Evolutionary conservation across 116 monocot genomes (phyloP).

Genomic region (Papilionanthe hybrid): DNA sequence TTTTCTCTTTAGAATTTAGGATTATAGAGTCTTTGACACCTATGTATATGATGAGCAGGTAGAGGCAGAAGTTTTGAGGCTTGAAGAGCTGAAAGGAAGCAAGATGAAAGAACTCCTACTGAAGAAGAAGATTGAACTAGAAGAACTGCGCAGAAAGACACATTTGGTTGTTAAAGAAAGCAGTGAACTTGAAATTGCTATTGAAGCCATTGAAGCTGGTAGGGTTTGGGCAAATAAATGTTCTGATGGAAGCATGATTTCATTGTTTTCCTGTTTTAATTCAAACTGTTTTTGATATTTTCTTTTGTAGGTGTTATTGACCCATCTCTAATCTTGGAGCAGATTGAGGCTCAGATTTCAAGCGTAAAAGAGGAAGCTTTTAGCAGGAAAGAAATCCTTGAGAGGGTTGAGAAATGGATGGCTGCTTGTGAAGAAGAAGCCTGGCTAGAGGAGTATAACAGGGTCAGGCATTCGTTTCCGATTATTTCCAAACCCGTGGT

Average conservation of each 20-base stretch:
- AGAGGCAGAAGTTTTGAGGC: conserved; percentile 74
- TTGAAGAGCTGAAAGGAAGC: conserved; percentile 76
- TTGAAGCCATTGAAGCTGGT: conserved; percentile 77
- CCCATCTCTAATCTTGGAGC: conserved; percentile 63
- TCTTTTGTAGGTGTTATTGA: conserved; percentile 61
- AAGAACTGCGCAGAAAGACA: conserved; percentile 56
- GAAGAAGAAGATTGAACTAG: conserved; percentile 80
- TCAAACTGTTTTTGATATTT: not conserved
- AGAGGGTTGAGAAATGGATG: conserved; percentile 93
- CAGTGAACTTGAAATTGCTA: conserved; percentile 45
- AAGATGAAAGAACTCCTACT: conserved; percentile 87
- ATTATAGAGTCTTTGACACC: not conserved
- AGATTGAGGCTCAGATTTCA: conserved; percentile 76
- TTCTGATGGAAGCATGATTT: not conserved
- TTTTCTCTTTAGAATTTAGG: too few species aligned
- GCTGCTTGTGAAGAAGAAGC: conserved; percentile 83
- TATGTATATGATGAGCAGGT: conserved; percentile 31
- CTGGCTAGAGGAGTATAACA: conserved; percentile 97
- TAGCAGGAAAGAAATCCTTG: conserved; percentile 88
- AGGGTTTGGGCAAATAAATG: not conserved
- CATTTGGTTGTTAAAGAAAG: conserved; percentile 52
- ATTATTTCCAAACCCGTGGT: not conserved
- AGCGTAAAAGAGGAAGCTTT: conserved; percentile 85
- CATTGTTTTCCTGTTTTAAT: too few species aligned
- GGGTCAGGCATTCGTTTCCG: conserved; percentile 33